phyloP scores from a whole-genome alignment of 352 stramenopile species.

The Globisporangium sylvaticum region DNA sequence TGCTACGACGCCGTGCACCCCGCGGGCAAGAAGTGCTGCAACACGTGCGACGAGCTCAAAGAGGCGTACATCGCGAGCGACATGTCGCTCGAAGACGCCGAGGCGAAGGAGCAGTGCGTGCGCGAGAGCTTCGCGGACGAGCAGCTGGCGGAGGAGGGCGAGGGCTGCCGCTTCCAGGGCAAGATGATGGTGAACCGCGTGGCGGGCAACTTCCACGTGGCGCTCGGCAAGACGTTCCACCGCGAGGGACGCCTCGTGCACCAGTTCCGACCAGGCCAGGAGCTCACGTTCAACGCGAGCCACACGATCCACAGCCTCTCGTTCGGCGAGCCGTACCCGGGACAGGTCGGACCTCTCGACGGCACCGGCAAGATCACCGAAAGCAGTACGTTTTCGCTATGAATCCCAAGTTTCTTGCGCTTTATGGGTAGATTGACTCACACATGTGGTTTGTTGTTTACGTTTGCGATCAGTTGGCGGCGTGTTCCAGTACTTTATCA shows the following conservation, averaged over 20 bases:
- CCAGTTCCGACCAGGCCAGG: constrained; percentile 77
- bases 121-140: constrained; percentile 63
- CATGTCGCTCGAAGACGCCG: constrained; percentile 67
- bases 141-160: constrained; percentile 66
- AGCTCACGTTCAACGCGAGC: constrained; percentile 76
- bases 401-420: no score
- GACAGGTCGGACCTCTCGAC: constrained; percentile 43
- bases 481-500: constrained; percentile 88
- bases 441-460: constrained; percentile 1
- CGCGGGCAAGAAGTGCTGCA: constrained; percentile 68
- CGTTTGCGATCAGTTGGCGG: constrained; percentile 42
- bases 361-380: constrained; percentile 45
- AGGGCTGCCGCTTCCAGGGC: constrained; percentile 74
- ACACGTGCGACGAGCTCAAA: constrained; percentile 82
- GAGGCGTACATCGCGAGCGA: constrained; percentile 78
- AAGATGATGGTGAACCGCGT: constrained; percentile 86
- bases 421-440: background rate
- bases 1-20: constrained; percentile 91
- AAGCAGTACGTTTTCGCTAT: constrained; percentile 25
- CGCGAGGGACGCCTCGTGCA: constrained; percentile 74
- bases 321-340: constrained; percentile 57
- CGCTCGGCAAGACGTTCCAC: constrained; percentile 77
- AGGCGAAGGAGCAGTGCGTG: constrained; percentile 75
- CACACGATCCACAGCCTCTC: constrained; percentile 77
- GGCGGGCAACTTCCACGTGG: constrained; percentile 83